phyloP scores from a whole-genome alignment of 2,329 filamentous ascomycete species.

The Colletotrichum sp. region DNA sequence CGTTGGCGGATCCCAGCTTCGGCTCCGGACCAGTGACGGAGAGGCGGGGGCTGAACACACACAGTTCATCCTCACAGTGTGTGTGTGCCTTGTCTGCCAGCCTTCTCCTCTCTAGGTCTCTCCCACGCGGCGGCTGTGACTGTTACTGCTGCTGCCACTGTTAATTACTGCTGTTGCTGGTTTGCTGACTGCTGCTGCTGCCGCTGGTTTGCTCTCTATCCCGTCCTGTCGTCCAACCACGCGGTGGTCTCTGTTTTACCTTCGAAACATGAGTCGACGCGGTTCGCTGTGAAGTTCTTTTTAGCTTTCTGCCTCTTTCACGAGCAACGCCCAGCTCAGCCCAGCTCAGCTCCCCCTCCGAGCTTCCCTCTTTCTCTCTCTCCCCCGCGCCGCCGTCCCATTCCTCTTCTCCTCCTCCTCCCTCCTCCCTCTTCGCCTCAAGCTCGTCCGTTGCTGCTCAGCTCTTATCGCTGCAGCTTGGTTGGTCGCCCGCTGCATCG shows the following conservation, averaged over 20 bases:
- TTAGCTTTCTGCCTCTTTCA: conserved; percentile 10
- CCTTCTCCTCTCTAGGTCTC: neutral
- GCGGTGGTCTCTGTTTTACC: conserved; percentile 5
- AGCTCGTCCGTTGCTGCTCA: neutral
- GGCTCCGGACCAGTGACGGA: conserved; percentile 21
- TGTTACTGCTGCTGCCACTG: neutral
- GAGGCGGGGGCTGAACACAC: conserved; percentile 1
- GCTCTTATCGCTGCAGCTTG: neutral
- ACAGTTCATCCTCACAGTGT: conserved; percentile 1
- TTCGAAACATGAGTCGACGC: conserved; percentile 9
- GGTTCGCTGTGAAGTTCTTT: neutral
- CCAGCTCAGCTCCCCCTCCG: neutral
- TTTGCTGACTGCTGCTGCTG: too few species aligned
- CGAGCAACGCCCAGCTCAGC: neutral
- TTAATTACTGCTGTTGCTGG: neutral
- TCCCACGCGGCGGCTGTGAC: neutral
- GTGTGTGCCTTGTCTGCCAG: neutral
- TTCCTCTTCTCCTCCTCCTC: neutral
- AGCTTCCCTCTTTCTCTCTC: neutral
- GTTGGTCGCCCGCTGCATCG: neutral
- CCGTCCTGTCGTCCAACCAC: conserved; percentile 5
- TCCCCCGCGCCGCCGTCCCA: neutral
- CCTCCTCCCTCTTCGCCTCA: neutral
- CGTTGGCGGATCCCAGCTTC: neutral
- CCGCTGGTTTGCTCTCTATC: neutral